A percentile compares a stretch with the other conserved stretches of the same genome.
These are phyloP conservation scores for Tagetes patula DNA, from an alignment of 129 eudicot species.

Conservation along the genomic window DNA sequence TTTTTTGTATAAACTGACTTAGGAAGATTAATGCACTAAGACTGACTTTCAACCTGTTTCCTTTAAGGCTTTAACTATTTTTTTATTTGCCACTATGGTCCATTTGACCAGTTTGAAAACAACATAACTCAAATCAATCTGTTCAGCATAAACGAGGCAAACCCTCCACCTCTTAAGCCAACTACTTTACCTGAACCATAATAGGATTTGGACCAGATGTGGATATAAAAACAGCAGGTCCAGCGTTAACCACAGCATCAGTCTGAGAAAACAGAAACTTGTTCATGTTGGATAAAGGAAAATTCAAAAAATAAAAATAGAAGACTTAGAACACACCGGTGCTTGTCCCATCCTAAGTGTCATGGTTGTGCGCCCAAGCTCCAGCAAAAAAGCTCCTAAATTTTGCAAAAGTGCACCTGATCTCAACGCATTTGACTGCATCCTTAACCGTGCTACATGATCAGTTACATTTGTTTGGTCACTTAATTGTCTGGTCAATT, in stretches of 20 bases:
- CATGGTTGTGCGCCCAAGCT: constrained; percentile 85
- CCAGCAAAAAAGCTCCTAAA: constrained; percentile 78
- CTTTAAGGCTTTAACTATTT: neutral
- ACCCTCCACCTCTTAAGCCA: neutral
- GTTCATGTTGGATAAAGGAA: neutral
- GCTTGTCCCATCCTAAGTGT: constrained; percentile 69
- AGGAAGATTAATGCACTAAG: neutral
- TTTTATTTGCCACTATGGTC: neutral
- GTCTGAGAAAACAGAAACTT: constrained; percentile 34
- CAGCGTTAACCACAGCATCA: constrained; percentile 79
- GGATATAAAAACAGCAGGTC: constrained; percentile 79
- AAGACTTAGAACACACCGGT: constrained; percentile 47
- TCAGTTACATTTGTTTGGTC: constrained; percentile 49
- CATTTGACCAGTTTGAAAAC: neutral
- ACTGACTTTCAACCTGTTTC: neutral
- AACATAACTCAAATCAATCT: neutral
- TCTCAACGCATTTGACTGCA: constrained; percentile 75
- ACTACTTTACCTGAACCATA: constrained; percentile 69
- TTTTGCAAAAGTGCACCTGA: constrained; percentile 65
- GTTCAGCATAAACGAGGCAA: neutral
- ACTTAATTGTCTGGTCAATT: constrained; percentile 59
- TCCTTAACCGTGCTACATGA: constrained; percentile 50
- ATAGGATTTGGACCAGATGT: constrained; percentile 81
- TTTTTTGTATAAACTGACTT: neutral
- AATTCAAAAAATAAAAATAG: neutral